Evolutionary conservation across 2,329 filamentous ascomycete genomes (phyloP).

Genomic region (Sporothrix variecibatus): DNA sequence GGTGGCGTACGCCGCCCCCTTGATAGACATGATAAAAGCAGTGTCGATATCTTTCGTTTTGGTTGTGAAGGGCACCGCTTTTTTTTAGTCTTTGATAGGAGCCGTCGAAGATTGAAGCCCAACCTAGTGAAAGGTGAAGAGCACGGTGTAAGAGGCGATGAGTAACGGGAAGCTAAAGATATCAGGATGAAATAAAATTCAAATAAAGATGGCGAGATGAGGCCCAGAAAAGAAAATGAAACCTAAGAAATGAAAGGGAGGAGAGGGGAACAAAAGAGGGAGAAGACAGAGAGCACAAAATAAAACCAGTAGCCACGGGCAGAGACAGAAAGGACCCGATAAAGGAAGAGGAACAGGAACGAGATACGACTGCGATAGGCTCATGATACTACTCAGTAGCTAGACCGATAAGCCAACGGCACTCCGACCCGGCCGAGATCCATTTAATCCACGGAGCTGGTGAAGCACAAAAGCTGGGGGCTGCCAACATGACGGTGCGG

Average conservation of each 20-base stretch:
- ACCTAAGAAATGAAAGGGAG: neutral
- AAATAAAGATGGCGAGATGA: neutral
- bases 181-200: neutral
- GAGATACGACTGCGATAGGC: neutral
- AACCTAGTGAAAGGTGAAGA: neutral
- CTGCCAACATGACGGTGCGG: neutral
- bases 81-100: neutral
- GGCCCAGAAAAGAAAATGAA: neutral
- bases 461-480: neutral
- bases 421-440: neutral
- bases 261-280: neutral
- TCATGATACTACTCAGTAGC: too few species aligned
- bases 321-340: neutral
- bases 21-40: neutral
- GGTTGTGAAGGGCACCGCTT: neutral
- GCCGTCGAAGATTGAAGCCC: neutral
- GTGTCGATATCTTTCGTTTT: neutral
- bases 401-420: neutral
- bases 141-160: neutral
- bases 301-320: neutral
- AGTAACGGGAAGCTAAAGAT: neutral
- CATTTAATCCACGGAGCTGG: neutral
- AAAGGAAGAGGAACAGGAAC: constrained; percentile 7
- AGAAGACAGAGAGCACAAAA: neutral
- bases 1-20: neutral